Evolutionary conservation across 1,284 basidiomycete genomes (phyloP).

Genomic region (Apiotrichum mycotoxinovorans): DNA sequence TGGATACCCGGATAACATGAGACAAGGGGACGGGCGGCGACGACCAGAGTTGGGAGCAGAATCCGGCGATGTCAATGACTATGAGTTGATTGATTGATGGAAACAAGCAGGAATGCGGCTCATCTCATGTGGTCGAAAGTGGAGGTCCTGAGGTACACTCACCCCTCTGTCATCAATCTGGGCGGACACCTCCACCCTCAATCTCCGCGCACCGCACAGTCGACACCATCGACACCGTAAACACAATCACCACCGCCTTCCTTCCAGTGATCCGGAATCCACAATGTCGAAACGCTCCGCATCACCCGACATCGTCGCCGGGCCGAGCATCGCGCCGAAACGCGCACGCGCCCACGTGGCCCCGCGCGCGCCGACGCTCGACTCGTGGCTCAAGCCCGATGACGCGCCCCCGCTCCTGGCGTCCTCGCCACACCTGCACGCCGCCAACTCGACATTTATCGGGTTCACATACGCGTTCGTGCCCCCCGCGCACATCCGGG

Average conservation of each 20-base stretch:
- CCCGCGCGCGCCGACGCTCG: constrained; percentile 20
- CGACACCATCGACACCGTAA: background rate
- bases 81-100: too few species aligned
- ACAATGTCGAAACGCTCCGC: constrained; percentile 7
- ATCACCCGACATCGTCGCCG: background rate
- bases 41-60: too few species aligned
- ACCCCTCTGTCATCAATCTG: too few species aligned
- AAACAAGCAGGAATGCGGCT: too few species aligned
- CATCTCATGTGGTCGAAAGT: too few species aligned
- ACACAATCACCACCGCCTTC: background rate
- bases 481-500: constrained; percentile 27
- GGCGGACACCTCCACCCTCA: background rate
- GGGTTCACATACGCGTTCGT: constrained; percentile 33
- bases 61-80: too few species aligned
- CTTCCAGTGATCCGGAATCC: background rate
- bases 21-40: too few species aligned
- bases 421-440: constrained; percentile 36
- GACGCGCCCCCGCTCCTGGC: constrained; percentile 25
- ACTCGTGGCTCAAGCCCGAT: constrained; percentile 41
- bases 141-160: too few species aligned
- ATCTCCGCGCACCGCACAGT: background rate
- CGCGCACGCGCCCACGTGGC: constrained; percentile 13
- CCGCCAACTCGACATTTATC: constrained; percentile 37
- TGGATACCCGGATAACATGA: too few species aligned
- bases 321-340: background rate